Conservation (phyloP, 345 rosid genomes). For the Alliaria petiolata region DNA sequence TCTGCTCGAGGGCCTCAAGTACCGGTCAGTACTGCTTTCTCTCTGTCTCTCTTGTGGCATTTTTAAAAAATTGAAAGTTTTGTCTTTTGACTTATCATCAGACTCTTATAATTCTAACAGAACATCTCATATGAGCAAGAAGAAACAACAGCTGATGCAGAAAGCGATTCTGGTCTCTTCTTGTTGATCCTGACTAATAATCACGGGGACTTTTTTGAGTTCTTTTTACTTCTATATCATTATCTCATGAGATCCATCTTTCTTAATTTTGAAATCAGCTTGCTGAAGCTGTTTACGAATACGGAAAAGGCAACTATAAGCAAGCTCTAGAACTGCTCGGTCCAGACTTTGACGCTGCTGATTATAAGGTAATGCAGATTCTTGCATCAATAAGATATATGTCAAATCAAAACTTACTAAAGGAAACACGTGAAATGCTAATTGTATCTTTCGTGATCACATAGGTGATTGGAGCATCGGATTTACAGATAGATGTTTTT, state of each 20-base stretch:
- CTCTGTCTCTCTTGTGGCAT: not conserved
- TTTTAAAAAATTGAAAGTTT: not conserved
- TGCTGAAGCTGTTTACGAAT: conserved; percentile 64
- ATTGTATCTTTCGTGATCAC: not conserved
- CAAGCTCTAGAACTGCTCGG: conserved; percentile 56
- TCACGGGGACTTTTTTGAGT: not conserved
- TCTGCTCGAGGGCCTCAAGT: conserved; percentile 58
- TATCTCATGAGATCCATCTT: not conserved
- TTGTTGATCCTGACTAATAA: not conserved
- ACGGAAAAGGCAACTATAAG: conserved; percentile 49
- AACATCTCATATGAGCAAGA: conserved; percentile 46
- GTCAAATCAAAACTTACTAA: not conserved
- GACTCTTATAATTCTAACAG: conserved; percentile 25
- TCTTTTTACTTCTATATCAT: not conserved
- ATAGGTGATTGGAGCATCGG: conserved; percentile 81
- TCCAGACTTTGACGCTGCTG: conserved; percentile 58
- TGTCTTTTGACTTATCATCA: conserved; percentile 8
- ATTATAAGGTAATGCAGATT: conserved; percentile 51
- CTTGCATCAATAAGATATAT: not conserved
- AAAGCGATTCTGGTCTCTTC: conserved; percentile 55
- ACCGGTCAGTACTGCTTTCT: conserved; percentile 37
- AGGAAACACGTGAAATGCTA: not conserved
- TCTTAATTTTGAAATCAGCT: conserved; percentile 39
- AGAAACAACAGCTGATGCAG: conserved; percentile 66
- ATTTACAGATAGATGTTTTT: conserved; percentile 76